These are phyloP conservation scores for Salix dunnii DNA, from an alignment of 345 rosid species.

Conservation along the genomic window DNA sequence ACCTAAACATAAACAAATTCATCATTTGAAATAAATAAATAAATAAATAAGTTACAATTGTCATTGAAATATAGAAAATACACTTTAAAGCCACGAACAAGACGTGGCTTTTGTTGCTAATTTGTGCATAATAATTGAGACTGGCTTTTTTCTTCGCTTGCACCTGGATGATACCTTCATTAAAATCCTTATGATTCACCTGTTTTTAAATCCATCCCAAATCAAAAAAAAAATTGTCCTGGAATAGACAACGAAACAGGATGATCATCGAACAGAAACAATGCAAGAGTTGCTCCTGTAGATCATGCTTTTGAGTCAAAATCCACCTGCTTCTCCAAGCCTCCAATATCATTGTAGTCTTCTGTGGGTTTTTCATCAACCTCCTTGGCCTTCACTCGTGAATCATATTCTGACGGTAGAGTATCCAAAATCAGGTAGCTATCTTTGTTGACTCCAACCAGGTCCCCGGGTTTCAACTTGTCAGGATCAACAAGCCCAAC, in stretches of 20 bases:
- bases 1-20: background rate
- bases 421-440: conserved; percentile 94
- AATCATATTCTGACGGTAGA: conserved; percentile 93
- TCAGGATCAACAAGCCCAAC: conserved; percentile 99
- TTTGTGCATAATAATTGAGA: conserved; percentile 84
- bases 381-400: conserved; percentile 98
- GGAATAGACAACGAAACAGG: conserved; percentile 48
- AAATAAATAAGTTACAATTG: background rate
- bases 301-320: background rate
- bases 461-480: conserved; percentile 90
- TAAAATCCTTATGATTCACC: conserved; percentile 98
- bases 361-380: conserved; percentile 99
- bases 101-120: background rate
- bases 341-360: conserved; percentile 97
- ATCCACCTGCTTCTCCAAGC: conserved; percentile 90
- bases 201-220: conserved; percentile 27
- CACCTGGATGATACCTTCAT: conserved; percentile 97
- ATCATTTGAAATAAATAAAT: background rate
- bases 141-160: conserved; percentile 99
- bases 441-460: conserved; percentile 96
- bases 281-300: background rate
- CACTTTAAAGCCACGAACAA: background rate
- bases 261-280: background rate
- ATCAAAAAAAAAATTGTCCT: too few relatives aligned
- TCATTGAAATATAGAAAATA: background rate